phyloP scores from a whole-genome alignment of 305 asterid genomes.

The Fraxinus platypoda region DNA sequence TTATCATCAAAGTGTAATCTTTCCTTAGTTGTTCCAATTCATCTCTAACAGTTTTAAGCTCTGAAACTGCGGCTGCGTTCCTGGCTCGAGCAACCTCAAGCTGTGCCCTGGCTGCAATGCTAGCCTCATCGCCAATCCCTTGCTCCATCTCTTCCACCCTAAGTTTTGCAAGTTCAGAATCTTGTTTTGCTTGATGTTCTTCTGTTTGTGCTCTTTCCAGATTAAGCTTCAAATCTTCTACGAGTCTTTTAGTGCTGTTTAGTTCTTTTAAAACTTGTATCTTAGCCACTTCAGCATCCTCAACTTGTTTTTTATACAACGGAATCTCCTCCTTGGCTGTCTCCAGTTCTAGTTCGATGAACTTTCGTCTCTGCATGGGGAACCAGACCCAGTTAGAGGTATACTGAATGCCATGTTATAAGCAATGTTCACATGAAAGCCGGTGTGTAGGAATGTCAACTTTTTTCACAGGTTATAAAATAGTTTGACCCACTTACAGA shows the following conservation, averaged over 20 bases:
- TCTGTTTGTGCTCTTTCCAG: slow-evolving; percentile 87
- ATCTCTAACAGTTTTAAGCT: slow-evolving; percentile 55
- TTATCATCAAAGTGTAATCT: slow-evolving; percentile 46
- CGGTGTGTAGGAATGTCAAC: not conserved
- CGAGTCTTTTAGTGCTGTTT: slow-evolving; percentile 69
- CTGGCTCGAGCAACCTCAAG: slow-evolving; percentile 89
- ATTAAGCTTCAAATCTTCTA: slow-evolving; percentile 88
- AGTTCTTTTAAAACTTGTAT: slow-evolving; percentile 62
- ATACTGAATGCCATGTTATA: not conserved
- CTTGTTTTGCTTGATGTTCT: slow-evolving; percentile 89
- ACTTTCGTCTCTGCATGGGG: slow-evolving; percentile 66
- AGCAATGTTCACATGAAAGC: not conserved
- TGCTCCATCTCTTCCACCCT: slow-evolving; percentile 89
- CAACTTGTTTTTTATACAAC: slow-evolving; percentile 56
- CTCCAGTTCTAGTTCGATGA: slow-evolving; percentile 78
- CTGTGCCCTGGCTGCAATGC: slow-evolving; percentile 93
- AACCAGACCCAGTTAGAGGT: slow-evolving; percentile 6
- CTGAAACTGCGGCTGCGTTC: slow-evolving; percentile 73
- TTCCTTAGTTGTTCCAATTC: slow-evolving; percentile 63
- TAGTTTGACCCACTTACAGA: not conserved
- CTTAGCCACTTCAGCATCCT: slow-evolving; percentile 78
- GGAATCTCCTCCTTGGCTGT: slow-evolving; percentile 85
- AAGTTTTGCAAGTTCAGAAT: slow-evolving; percentile 87
- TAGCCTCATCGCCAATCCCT: slow-evolving; percentile 80
- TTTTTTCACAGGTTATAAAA: not conserved